These are phyloP conservation scores for Sporobolomyces phaffii DNA, from an alignment of 768 basidiomycete genomes.

Conservation along the genomic window DNA sequence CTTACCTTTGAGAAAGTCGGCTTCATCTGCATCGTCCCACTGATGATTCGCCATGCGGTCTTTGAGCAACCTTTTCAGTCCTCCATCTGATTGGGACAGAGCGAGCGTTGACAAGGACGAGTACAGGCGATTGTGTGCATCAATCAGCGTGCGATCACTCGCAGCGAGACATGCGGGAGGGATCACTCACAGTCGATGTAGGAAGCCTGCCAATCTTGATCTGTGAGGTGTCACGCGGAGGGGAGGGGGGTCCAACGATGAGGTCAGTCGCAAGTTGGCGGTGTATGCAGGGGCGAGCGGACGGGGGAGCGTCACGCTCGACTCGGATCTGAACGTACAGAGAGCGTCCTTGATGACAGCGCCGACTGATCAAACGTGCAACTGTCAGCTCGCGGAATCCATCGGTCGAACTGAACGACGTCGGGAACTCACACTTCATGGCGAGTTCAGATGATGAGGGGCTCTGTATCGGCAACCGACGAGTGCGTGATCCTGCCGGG, in stretches of 20 bases:
- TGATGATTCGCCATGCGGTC: conserved; percentile 47
- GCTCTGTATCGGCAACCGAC: no score
- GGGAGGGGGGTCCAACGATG: no score
- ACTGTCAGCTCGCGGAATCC: not conserved
- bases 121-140: not conserved
- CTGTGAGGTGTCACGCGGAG: no score
- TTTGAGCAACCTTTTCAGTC: conserved; percentile 84
- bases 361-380: conserved; percentile 14
- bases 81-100: conserved; percentile 55
- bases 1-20: conserved; percentile 58
- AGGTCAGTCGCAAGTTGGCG: no score
- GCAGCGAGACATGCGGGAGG: not conserved
- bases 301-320: not conserved
- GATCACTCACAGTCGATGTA: conserved; percentile 29
- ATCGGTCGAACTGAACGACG: not conserved
- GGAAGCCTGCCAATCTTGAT: conserved; percentile 36
- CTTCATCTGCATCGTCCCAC: conserved; percentile 77
- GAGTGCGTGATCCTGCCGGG: no score
- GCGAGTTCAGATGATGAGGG: not conserved
- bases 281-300: not conserved
- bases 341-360: conserved; percentile 38
- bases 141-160: not conserved
- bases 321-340: conserved; percentile 2
- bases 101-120: not conserved
- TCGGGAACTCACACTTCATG: conserved; percentile 22